A percentile compares a stretch with the other conserved stretches of the same genome.
Conservation (phyloP, 495 filamentous ascomycete genomes). For the Rusavskia elegans region DNA sequence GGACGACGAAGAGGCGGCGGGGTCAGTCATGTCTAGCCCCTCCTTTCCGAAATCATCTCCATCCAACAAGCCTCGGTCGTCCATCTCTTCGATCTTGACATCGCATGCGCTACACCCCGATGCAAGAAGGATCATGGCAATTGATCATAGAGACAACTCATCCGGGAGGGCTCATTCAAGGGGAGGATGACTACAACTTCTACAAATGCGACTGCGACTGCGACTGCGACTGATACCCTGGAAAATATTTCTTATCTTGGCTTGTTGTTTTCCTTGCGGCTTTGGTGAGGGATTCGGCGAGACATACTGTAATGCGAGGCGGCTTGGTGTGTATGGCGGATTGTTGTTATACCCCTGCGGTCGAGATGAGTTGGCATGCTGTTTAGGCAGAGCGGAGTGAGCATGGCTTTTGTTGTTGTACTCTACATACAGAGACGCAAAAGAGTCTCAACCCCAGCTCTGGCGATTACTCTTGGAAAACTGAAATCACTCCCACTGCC, state of each 20-base stretch:
- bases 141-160: too few relatives aligned
- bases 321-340: not conserved
- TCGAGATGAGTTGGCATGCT: not conserved
- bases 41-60: too few relatives aligned
- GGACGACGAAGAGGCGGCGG: slow-evolving; percentile 19
- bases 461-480: too few relatives aligned
- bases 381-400: not conserved
- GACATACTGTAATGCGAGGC: not conserved
- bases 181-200: not conserved
- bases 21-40: slow-evolving; percentile 1
- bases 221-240: too few relatives aligned
- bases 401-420: not conserved
- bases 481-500: too few relatives aligned
- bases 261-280: not conserved
- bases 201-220: too few relatives aligned
- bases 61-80: too few relatives aligned
- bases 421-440: not conserved
- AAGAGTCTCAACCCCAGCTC: too few relatives aligned
- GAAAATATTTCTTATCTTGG: not conserved
- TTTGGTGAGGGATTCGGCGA: not conserved
- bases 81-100: too few relatives aligned
- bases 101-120: not conserved
- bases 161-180: not conserved
- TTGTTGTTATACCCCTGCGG: not conserved
- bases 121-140: not conserved